Conservation (phyloP, 2,329 filamentous ascomycete genomes). For the Hymenotorrendiella dingleyae region DNA sequence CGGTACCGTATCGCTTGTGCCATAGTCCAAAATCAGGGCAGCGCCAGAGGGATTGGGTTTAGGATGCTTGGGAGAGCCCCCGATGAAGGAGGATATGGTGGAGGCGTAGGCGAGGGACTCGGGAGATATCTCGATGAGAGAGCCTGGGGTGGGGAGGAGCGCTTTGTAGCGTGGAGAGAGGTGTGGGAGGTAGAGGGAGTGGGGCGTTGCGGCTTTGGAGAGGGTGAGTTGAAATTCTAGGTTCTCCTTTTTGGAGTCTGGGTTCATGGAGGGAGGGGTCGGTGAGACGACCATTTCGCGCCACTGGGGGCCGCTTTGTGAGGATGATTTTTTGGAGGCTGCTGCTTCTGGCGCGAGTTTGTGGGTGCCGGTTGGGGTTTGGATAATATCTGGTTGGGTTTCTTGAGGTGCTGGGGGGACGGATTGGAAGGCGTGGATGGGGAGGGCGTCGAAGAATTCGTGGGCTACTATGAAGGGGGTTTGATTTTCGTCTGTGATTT, state of each 20-base stretch:
- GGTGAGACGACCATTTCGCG: conserved; percentile 74
- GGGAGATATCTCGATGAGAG: conserved; percentile 84
- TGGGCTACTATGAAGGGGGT: conserved; percentile 93
- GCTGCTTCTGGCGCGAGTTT: conserved; percentile 29
- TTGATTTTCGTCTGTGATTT: conserved; percentile 51
- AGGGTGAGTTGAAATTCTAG: conserved; percentile 87
- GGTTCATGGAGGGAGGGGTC: conserved; percentile 49
- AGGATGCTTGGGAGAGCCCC: conserved; percentile 50
- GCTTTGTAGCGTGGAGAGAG: conserved; percentile 72
- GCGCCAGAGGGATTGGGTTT: conserved; percentile 69
- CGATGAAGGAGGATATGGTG: conserved; percentile 81
- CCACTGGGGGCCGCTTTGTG: conserved; percentile 68
- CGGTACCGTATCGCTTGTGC: conserved; percentile 71
- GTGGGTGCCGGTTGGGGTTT: conserved; percentile 37
- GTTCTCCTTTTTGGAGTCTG: conserved; percentile 41
- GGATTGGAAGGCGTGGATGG: conserved; percentile 90
- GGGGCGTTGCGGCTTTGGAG: conserved; percentile 68
- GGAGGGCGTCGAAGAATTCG: conserved; percentile 97
- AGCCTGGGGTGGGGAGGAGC: conserved; percentile 56
- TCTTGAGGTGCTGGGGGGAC: conserved; percentile 43
- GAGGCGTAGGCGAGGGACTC: conserved; percentile 75
- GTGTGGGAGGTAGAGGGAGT: conserved; percentile 79
- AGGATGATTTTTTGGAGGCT: conserved; percentile 24
- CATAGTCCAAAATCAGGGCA: conserved; percentile 94
- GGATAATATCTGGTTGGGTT: conserved; percentile 30